These are phyloP conservation scores for Gossypium davidsonii DNA, from an alignment of 441 rosid species.

Conservation along the genomic window DNA sequence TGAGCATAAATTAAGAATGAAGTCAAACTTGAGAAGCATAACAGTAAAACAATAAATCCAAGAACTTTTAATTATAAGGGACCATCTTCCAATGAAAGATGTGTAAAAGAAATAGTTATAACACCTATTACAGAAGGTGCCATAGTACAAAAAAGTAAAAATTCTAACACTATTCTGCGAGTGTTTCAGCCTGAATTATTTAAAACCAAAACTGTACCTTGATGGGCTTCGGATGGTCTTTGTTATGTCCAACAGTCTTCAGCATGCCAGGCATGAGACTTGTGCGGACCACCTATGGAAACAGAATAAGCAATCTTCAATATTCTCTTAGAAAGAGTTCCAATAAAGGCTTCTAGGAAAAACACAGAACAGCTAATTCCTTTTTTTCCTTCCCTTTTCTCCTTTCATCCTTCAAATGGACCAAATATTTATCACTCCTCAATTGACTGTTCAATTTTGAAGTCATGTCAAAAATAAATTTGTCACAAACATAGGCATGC, in stretches of 20 bases:
- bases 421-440: neutral
- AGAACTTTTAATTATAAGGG: neutral
- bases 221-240: conserved; percentile 91
- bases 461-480: neutral
- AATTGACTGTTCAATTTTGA: neutral
- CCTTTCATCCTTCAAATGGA: neutral
- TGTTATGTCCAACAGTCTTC: conserved; percentile 81
- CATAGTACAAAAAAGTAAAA: neutral
- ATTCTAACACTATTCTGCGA: neutral
- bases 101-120: neutral
- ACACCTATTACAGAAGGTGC: neutral
- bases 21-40: neutral
- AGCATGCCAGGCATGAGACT: conserved; percentile 88
- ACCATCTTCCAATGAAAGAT: neutral
- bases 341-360: neutral
- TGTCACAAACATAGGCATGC: neutral
- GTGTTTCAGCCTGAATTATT: neutral
- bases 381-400: neutral
- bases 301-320: neutral
- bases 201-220: conserved; percentile 42
- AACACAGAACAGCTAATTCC: neutral
- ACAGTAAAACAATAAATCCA: neutral
- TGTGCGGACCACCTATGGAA: conserved; percentile 55
- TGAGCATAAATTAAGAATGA: neutral
- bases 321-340: neutral